Conservation (phyloP, 75 land plant genomes). For the Pseudotsuga menziesii region DNA sequence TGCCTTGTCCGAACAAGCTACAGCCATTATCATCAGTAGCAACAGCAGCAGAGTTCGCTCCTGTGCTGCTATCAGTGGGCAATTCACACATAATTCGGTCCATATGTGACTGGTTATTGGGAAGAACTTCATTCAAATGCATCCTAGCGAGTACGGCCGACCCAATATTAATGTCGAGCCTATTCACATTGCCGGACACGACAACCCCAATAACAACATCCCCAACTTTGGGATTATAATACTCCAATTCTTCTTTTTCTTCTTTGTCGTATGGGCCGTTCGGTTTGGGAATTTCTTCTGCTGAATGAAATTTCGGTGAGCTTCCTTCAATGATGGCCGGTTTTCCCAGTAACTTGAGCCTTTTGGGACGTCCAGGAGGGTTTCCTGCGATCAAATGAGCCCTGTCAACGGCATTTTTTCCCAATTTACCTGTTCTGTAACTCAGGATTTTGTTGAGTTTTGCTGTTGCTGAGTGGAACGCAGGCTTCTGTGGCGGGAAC, state of each 20-base stretch:
- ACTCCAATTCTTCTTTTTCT: conserved; percentile 30
- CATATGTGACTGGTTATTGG: conserved; percentile 52
- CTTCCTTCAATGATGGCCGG: neutral
- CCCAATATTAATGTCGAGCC: conserved; percentile 70
- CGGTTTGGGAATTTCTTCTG: neutral
- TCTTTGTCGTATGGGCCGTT: neutral
- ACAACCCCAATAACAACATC: conserved; percentile 83
- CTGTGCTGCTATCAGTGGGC: conserved; percentile 28
- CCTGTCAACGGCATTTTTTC: no score
- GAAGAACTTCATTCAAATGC: conserved; percentile 66
- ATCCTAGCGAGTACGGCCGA: conserved; percentile 63
- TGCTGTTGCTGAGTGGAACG: neutral
- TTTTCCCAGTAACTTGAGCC: neutral
- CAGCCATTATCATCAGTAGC: neutral
- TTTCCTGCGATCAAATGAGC: neutral
- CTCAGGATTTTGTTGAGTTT: neutral
- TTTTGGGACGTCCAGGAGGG: neutral
- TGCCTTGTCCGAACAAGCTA: conserved; percentile 22
- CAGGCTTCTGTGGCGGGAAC: neutral
- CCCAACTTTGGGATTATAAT: conserved; percentile 67
- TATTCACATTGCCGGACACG: conserved; percentile 73
- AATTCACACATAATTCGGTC: conserved; percentile 39
- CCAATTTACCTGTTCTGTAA: neutral
- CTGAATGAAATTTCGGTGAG: neutral
- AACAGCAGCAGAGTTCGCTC: conserved; percentile 9